These are phyloP conservation scores for Entophlyctis luteolus DNA, from an alignment of 192 early-diverging fungal genomes.

Conservation along the genomic window DNA sequence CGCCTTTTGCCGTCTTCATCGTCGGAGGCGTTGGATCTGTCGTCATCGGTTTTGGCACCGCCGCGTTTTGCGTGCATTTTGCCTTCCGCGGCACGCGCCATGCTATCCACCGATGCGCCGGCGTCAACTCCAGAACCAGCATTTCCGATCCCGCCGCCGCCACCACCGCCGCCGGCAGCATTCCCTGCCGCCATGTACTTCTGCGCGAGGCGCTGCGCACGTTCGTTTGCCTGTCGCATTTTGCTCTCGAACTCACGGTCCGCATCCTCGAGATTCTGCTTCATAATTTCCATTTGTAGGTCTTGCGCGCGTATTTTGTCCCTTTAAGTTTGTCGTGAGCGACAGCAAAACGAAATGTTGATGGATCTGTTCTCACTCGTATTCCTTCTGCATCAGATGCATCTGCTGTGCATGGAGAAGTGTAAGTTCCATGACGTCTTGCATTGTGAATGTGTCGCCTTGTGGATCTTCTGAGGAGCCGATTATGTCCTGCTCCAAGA, in stretches of 20 bases:
- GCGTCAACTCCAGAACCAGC: too few species aligned
- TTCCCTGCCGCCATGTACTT: slow-evolving; percentile 35
- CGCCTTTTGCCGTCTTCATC: slow-evolving; percentile 26
- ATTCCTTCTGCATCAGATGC: slow-evolving; percentile 52
- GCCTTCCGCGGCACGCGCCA: not conserved
- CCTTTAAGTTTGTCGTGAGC: slow-evolving; percentile 9
- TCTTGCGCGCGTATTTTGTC: slow-evolving; percentile 27
- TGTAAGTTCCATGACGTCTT: slow-evolving; percentile 62
- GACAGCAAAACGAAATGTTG: slow-evolving; percentile 1
- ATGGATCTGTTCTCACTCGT: too few species aligned
- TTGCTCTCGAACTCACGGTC: slow-evolving; percentile 31
- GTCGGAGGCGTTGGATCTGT: not conserved
- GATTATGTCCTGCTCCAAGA: not conserved
- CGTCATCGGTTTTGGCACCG: too few species aligned
- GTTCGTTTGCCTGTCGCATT: slow-evolving; percentile 34
- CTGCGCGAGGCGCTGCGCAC: slow-evolving; percentile 42
- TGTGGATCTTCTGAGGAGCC: slow-evolving; percentile 1
- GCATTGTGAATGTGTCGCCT: slow-evolving; percentile 43
- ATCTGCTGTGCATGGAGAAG: slow-evolving; percentile 59
- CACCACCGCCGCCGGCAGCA: not conserved
- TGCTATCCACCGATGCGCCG: not conserved
- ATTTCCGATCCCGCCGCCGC: not conserved
- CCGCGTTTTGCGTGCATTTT: too few species aligned
- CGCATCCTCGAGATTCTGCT: slow-evolving; percentile 25
- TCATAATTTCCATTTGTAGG: slow-evolving; percentile 30